Conservation (phyloP, 305 asterid species). For the Salvia sclarea region DNA sequence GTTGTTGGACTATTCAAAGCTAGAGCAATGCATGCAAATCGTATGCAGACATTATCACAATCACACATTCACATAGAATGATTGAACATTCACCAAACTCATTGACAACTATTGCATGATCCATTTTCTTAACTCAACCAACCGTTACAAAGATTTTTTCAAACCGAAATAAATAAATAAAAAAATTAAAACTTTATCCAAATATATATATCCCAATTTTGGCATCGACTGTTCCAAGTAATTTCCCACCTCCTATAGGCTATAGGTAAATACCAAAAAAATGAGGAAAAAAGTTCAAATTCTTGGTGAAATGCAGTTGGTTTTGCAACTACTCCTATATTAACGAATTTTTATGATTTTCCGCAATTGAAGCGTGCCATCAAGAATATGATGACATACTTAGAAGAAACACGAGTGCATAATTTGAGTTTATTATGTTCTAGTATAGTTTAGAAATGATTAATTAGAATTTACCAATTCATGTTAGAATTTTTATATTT, state of each 20-base stretch:
- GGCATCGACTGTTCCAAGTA: not conserved
- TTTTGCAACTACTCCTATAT: conserved; percentile 35
- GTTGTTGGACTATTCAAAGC: conserved; percentile 50
- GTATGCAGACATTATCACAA: conserved; percentile 31
- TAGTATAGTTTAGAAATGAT: too few species aligned
- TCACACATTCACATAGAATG: conserved; percentile 51
- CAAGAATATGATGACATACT: not conserved
- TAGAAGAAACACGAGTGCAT: not conserved
- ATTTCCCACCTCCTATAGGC: not conserved
- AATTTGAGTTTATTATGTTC: too few species aligned
- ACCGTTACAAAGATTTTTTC: conserved; percentile 29
- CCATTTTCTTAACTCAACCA: conserved; percentile 6
- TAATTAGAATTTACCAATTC: too few species aligned
- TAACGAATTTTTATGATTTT: not conserved
- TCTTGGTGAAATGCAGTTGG: conserved; percentile 43
- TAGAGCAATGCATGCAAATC: conserved; percentile 39
- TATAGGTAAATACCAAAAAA: conserved; percentile 28
- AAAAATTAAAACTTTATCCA: too few species aligned
- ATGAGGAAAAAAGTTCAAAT: not conserved
- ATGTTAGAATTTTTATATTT: too few species aligned
- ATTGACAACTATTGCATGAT: conserved; percentile 53
- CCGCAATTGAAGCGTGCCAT: not conserved
- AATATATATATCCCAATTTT: too few species aligned
- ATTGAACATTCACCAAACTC: conserved; percentile 55
- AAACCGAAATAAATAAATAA: not conserved